phyloP scores from a whole-genome alignment of 257 asterid genomes.

The Gentiana straminea region DNA sequence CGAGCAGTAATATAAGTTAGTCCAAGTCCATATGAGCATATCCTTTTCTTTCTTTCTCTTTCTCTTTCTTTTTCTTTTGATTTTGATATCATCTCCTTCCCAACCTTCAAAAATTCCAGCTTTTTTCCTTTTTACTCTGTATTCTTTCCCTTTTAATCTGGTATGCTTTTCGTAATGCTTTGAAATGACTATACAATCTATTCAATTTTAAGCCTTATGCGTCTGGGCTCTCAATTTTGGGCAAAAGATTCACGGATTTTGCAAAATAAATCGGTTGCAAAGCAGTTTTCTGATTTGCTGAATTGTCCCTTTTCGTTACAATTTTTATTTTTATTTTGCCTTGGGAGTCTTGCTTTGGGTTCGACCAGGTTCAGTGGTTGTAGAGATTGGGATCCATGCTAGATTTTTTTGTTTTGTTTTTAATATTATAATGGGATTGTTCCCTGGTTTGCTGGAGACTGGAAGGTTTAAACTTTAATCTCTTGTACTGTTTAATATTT shows the following conservation, averaged over 20 bases:
- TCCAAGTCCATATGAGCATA: too few relatives aligned
- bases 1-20: too few relatives aligned
- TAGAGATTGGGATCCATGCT: slow-evolving; percentile 83
- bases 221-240: slow-evolving; percentile 16
- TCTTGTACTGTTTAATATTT: background rate
- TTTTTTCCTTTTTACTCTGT: too few relatives aligned
- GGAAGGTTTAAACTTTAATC: slow-evolving; percentile 10
- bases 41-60: too few relatives aligned
- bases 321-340: slow-evolving; percentile 7
- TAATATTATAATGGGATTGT: slow-evolving; percentile 16
- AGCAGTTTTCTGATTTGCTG: slow-evolving; percentile 5
- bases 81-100: too few relatives aligned
- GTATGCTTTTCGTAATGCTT: too few relatives aligned
- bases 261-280: slow-evolving; percentile 21
- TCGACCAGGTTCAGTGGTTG: slow-evolving; percentile 65
- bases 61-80: too few relatives aligned
- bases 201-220: too few relatives aligned
- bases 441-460: slow-evolving; percentile 19
- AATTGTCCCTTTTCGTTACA: background rate
- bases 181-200: too few relatives aligned
- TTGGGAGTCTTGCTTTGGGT: slow-evolving; percentile 24
- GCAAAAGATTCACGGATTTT: slow-evolving; percentile 17
- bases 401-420: slow-evolving; percentile 41
- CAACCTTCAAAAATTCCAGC: too few relatives aligned
- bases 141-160: too few relatives aligned